Conservation (phyloP, 1,284 basidiomycete genomes). For the Cutaneotrichosporon curvatum region DNA sequence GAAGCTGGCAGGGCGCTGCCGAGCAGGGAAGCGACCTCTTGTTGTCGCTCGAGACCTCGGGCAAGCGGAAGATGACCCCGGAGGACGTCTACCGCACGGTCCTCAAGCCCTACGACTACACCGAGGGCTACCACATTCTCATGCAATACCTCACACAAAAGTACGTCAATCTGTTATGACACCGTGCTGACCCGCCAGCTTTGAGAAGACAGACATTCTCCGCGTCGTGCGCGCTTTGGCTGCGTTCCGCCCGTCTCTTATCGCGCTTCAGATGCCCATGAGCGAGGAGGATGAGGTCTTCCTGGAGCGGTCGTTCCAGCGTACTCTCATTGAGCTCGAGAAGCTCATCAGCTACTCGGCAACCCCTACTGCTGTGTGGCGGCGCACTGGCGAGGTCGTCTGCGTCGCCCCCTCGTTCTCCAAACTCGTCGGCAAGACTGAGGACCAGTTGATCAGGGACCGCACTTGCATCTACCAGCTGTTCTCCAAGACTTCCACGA, state of each 20-base stretch:
- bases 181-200: constrained; percentile 51
- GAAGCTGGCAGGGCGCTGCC: not conserved
- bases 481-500: constrained; percentile 80
- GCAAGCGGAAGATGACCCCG: constrained; percentile 13
- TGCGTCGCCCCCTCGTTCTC: constrained; percentile 94
- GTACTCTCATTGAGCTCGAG: constrained; percentile 87
- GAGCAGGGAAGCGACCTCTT: constrained; percentile 1
- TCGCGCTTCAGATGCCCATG: constrained; percentile 91
- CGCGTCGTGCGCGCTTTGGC: constrained; percentile 90
- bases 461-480: constrained; percentile 84
- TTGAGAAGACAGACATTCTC: constrained; percentile 90
- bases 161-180: constrained; percentile 46
- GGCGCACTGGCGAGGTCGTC: constrained; percentile 93
- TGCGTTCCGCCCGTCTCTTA: constrained; percentile 88
- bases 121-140: constrained; percentile 85
- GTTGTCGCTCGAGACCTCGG: not conserved
- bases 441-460: constrained; percentile 69
- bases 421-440: constrained; percentile 81
- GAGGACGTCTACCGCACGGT: constrained; percentile 16
- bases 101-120: constrained; percentile 57
- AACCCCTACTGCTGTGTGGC: constrained; percentile 99
- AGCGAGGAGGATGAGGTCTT: constrained; percentile 90
- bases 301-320: constrained; percentile 89
- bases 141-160: constrained; percentile 83
- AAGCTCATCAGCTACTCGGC: constrained; percentile 95